These are phyloP conservation scores for Tephrocybe sp. DNA, from an alignment of 768 basidiomycete species.

Conservation along the genomic window DNA sequence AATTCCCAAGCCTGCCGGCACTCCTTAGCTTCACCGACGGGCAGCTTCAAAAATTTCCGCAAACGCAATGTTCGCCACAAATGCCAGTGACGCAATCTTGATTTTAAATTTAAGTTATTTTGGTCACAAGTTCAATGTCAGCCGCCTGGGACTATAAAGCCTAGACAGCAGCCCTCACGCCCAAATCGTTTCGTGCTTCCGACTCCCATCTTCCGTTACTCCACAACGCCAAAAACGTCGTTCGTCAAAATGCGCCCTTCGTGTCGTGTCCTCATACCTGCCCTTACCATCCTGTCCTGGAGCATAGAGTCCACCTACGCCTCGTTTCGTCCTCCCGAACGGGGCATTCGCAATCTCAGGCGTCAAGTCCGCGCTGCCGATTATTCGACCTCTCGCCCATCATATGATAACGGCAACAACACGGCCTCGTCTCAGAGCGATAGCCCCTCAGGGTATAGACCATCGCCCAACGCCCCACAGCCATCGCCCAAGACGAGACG, in stretches of 20 bases:
- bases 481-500: not conserved
- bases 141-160: conserved; percentile 5
- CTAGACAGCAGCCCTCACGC: not conserved
- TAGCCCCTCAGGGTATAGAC: not conserved
- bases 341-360: conserved; percentile 3
- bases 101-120: not conserved
- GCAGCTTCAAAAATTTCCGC: too few relatives aligned
- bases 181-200: not conserved
- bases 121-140: conserved; percentile 3
- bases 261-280: conserved; percentile 11
- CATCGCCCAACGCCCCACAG: not conserved
- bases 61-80: too few relatives aligned
- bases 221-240: not conserved
- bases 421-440: not conserved
- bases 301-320: conserved; percentile 9
- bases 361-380: conserved; percentile 17
- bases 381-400: conserved; percentile 6
- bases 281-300: conserved; percentile 14
- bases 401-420: not conserved
- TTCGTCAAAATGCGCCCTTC: conserved; percentile 12
- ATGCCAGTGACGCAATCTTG: not conserved
- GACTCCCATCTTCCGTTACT: not conserved
- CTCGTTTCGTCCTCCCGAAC: not conserved
- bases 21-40: too few relatives aligned
- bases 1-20: too few relatives aligned